Base-by-base conservation (phyloP, 306 rosid genomes). In the Cucurbita moschata region DNA sequence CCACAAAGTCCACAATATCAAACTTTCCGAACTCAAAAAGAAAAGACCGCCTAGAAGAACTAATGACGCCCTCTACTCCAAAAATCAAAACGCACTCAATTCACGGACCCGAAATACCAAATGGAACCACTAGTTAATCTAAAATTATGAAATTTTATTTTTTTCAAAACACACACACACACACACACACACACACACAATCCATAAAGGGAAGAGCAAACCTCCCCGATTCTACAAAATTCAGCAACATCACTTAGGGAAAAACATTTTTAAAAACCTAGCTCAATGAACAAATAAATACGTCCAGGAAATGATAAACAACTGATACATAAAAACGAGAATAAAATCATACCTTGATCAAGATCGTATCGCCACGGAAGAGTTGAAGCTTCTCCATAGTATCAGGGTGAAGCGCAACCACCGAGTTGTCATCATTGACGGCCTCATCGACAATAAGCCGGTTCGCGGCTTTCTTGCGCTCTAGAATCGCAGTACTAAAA, bases 391-490 rank as follows among this genome's bases (percentile, higher is more conserved):
- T 87, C 71, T 88, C 96, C 87, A 88, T 83, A 47, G 92, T 88
- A 0, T 81, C 86, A 0, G 93, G 89, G 38, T 85, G 87, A 52
- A 88, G 86, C 21, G 88, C 81, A 12, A 88, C 91, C 6, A 85
- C 85, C 0, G 93, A 88, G 81, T 88, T 88, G 76, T 88, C 96
- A 38, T 90, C 94, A 71, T 82, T 81, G 16, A 81, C 53, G 7
- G 94, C 91, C 81, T 90, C 96, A 47, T 90, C 96, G n/a, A 88
- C 91, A 58, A 90, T 76, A 2, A 90, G 82, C 8, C 91, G 86
- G 76, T 90, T 90, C 1, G 93, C 91, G 7, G 96, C 83, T 75
- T 90, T 90, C 86, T 88, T 90, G 23, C 88, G 88, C 74, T 86
- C 91, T 63, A 88, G 44, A 74, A 90, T 90, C 47, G 94, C 94